phyloP scores from a whole-genome alignment of 2,329 filamentous ascomycete species.

The Aureobasidium sp. region DNA sequence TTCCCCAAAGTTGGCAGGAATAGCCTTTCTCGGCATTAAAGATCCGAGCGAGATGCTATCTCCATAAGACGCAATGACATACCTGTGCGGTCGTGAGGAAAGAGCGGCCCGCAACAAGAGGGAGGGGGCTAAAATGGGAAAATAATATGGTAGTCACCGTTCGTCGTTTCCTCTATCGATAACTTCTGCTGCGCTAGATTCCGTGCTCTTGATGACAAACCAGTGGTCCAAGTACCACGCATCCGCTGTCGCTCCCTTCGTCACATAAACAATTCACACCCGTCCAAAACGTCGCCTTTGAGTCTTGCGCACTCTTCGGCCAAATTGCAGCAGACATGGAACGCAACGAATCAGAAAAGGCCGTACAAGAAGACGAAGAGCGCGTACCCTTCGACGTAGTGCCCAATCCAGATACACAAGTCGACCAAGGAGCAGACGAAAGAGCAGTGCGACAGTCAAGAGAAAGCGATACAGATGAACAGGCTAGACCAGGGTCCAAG shows the following conservation, averaged over 20 bases:
- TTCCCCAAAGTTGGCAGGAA: background rate
- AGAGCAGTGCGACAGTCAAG: background rate
- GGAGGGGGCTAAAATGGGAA: background rate
- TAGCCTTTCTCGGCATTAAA: conserved; percentile 1
- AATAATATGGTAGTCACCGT: background rate
- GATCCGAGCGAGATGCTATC: background rate
- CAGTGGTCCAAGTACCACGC: background rate
- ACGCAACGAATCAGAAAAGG: background rate
- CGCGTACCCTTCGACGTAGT: conserved; percentile 11
- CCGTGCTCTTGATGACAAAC: background rate
- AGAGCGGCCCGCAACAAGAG: background rate
- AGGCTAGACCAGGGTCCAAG: background rate
- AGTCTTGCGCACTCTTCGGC: background rate
- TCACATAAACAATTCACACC: background rate
- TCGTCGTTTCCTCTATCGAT: background rate
- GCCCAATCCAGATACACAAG: background rate
- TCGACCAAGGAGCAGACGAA: background rate
- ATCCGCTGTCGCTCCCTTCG: background rate
- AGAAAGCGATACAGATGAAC: conserved; percentile 1
- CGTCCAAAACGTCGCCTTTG: background rate
- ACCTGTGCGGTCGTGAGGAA: background rate
- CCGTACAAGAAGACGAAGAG: background rate
- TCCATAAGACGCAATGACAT: background rate
- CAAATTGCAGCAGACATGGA: background rate
- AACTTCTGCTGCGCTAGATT: background rate